phyloP scores from a whole-genome alignment of 1,284 basidiomycete species.

The Cutaneotrichosporon cyanovorans region DNA sequence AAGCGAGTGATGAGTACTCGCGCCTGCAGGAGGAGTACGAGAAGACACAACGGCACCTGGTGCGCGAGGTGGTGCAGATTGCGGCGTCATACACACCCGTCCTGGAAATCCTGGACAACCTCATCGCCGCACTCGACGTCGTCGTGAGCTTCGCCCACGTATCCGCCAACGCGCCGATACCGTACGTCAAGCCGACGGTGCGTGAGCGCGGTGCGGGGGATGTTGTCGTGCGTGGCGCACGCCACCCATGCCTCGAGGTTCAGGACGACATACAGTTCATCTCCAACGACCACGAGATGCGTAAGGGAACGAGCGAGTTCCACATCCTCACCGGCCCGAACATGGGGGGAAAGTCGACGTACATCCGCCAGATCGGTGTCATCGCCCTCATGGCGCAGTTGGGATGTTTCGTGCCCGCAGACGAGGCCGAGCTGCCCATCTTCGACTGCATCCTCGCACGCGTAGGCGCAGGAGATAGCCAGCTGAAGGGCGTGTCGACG shows the following conservation, averaged over 20 bases:
- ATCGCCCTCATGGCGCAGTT: conserved; percentile 92
- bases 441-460: conserved; percentile 95
- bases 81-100: conserved; percentile 89
- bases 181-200: conserved; percentile 61
- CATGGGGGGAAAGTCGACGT: conserved; percentile 93
- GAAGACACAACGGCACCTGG: conserved; percentile 70
- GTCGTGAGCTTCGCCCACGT: conserved; percentile 87
- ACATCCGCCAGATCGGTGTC: conserved; percentile 84
- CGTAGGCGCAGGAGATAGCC: conserved; percentile 95
- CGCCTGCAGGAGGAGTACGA: conserved; percentile 65
- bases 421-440: conserved; percentile 74
- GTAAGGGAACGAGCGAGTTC: conserved; percentile 45
- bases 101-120: conserved; percentile 76
- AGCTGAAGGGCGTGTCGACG: conserved; percentile 94
- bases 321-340: conserved; percentile 67
- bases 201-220: conserved; percentile 66
- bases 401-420: conserved; percentile 90
- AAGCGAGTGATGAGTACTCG: conserved; percentile 64
- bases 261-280: conserved; percentile 95
- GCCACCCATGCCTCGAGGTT: conserved; percentile 94
- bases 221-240: conserved; percentile 68
- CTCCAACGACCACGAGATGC: conserved; percentile 62
- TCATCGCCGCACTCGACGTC: conserved; percentile 87
- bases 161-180: conserved; percentile 72
- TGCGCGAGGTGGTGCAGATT: conserved; percentile 88